Evolutionary conservation across 495 filamentous ascomycete species (phyloP), one percentile per base, ranked within the genome.

Genomic region (Penicillium tannophilum): DNA sequence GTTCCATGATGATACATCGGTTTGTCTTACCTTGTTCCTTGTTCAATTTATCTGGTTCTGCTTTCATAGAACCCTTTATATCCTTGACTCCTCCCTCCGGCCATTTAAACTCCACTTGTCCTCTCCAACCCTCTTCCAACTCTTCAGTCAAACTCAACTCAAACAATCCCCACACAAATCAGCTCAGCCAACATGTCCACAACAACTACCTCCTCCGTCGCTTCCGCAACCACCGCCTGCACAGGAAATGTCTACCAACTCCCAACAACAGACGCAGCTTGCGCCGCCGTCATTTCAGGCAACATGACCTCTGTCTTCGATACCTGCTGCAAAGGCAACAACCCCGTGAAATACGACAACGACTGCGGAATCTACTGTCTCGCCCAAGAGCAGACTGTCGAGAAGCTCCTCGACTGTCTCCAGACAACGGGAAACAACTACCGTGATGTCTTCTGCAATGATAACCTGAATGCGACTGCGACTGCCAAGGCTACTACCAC

Each of bases 311-410:
- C 68, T 33, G 69, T 75, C 45, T 72, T 83, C 67, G 50, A 67
- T 39, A 61, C 67, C 16, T 83, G 81, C 76, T 83, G 81, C 67
- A 66, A 66, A 24, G 39, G 65, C 17, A 74, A 79, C 23, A 60
- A 64, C n/a, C 69, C 79, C 31, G 52, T 69, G 14, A 70, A 72
- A 17, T 81, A 79, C 71, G 67, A 76, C 48, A 63, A 74, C 69
- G 72, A 70, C 62, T 83, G 81, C 69, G 75, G 72, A 24, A 62
- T 79, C 48, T 83, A 82, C 74, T 83, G 81, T 58, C 76, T 79
- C 11, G 79, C 79, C 3, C 69, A 72, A 43, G 76, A 65, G 12
- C 79, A 83, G 54, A 70, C 56, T 30, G 64, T 78, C 58, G 42
- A 52, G 9, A 53, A 70, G 3, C 68, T 83, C 35, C 60, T 55